Conservation (phyloP, 768 basidiomycete genomes). For the Russula compacta region DNA sequence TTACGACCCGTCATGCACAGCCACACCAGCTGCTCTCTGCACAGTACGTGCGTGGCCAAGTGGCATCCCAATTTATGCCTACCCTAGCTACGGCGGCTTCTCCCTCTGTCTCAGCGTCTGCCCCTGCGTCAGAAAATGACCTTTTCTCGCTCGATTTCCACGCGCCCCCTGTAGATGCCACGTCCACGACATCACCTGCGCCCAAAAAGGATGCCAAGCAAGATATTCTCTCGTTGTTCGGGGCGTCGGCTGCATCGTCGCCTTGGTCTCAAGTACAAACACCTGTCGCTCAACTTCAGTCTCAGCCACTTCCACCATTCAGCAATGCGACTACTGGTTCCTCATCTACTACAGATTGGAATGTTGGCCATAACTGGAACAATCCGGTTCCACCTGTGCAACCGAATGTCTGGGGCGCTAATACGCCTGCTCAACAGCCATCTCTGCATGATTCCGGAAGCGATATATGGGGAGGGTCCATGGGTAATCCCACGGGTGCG, state of each 20-base stretch:
- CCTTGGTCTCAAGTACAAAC: slow-evolving; percentile 22
- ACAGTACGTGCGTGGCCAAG: slow-evolving; percentile 13
- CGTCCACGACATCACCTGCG: slow-evolving; percentile 25
- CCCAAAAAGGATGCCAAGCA: slow-evolving; percentile 69
- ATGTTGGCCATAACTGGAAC: slow-evolving; percentile 56
- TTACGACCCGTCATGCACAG: slow-evolving; percentile 38
- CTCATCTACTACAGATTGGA: slow-evolving; percentile 54
- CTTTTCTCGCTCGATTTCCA: slow-evolving; percentile 86
- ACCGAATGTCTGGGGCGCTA: slow-evolving; percentile 30
- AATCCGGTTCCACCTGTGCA: slow-evolving; percentile 25
- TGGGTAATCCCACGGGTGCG: slow-evolving; percentile 20
- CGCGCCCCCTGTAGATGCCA: slow-evolving; percentile 37
- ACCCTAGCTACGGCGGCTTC: neutral
- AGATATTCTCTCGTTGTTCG: slow-evolving; percentile 79
- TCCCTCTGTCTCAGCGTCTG: slow-evolving; percentile 19
- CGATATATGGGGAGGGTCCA: slow-evolving; percentile 49
- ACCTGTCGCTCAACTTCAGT: slow-evolving; percentile 1
- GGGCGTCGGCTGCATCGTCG: slow-evolving; percentile 32
- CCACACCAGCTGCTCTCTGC: slow-evolving; percentile 47
- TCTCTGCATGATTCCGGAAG: slow-evolving; percentile 32
- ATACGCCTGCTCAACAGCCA: slow-evolving; percentile 25
- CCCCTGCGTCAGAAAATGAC: slow-evolving; percentile 43
- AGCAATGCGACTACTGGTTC: slow-evolving; percentile 31
- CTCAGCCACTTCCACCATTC: slow-evolving; percentile 13
- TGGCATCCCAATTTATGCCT: neutral